phyloP scores from a whole-genome alignment of 257 asterid species.

The Solanum paucissectum region DNA sequence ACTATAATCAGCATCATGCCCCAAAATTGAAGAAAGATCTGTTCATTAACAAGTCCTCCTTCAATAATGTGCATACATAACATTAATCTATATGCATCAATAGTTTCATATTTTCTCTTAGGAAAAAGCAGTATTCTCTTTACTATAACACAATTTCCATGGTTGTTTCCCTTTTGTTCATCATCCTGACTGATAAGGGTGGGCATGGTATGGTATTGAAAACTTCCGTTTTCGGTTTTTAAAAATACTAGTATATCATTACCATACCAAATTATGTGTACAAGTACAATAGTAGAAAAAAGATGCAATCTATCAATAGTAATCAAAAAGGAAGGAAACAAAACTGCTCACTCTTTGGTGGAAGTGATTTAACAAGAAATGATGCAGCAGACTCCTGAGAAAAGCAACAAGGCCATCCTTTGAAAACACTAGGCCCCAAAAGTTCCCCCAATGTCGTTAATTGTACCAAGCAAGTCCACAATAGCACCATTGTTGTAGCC shows the following conservation, averaged over 20 bases:
- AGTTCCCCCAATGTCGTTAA: constrained; percentile 43
- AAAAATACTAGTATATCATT: background rate
- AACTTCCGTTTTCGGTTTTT: background rate
- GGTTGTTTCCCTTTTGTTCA: background rate
- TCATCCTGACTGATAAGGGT: background rate
- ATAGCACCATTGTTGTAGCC: constrained; percentile 26
- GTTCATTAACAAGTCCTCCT: background rate
- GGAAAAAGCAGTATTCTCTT: background rate
- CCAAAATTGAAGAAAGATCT: background rate
- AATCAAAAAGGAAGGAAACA: background rate
- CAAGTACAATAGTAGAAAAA: background rate
- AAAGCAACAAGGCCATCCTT: constrained; percentile 61
- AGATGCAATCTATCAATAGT: background rate
- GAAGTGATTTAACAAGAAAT: constrained; percentile 59
- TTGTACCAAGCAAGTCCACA: constrained; percentile 52
- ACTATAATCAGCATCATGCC: background rate
- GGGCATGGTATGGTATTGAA: background rate
- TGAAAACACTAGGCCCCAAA: constrained; percentile 42
- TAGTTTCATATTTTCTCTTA: background rate
- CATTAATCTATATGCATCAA: background rate
- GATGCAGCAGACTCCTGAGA: constrained; percentile 41
- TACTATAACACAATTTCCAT: background rate
- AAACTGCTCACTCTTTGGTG: constrained; percentile 73
- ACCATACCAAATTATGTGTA: background rate
- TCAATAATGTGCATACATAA: background rate